Evolutionary conservation across 2,329 filamentous ascomycete species (phyloP).

Genomic region (Botrytis sinoallii): DNA sequence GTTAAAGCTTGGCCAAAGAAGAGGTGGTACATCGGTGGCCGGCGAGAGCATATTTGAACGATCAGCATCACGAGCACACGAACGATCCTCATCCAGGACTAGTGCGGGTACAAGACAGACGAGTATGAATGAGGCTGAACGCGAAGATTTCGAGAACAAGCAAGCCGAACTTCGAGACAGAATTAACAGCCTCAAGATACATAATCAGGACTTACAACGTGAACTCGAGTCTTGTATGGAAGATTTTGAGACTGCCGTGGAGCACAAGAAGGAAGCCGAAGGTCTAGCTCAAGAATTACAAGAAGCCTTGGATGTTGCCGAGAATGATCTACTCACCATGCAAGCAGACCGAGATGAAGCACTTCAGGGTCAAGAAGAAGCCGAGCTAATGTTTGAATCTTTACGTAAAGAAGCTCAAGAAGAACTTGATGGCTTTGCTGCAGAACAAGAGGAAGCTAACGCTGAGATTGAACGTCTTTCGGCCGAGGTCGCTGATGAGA

Average conservation of each 20-base stretch:
- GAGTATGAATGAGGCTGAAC: slow-evolving; percentile 67
- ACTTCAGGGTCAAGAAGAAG: slow-evolving; percentile 59
- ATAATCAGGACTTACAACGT: slow-evolving; percentile 83
- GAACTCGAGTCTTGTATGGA: slow-evolving; percentile 77
- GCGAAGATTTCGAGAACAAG: slow-evolving; percentile 81
- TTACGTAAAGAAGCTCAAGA: slow-evolving; percentile 62
- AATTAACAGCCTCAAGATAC: slow-evolving; percentile 78
- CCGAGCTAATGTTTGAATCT: slow-evolving; percentile 58
- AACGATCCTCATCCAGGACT: slow-evolving; percentile 71
- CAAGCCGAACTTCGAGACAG: slow-evolving; percentile 82
- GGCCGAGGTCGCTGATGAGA: slow-evolving; percentile 69
- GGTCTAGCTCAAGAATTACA: slow-evolving; percentile 62
- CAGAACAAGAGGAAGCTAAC: slow-evolving; percentile 68
- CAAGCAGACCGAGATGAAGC: slow-evolving; percentile 86
- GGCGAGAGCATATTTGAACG: slow-evolving; percentile 91
- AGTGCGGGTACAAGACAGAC: slow-evolving; percentile 40
- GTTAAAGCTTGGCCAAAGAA: slow-evolving; percentile 81
- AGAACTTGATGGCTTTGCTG: slow-evolving; percentile 64
- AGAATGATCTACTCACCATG: slow-evolving; percentile 75
- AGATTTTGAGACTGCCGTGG: slow-evolving; percentile 73
- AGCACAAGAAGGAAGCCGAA: slow-evolving; percentile 59
- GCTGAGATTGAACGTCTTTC: slow-evolving; percentile 68
- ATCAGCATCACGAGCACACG: slow-evolving; percentile 80
- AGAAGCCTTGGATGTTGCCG: slow-evolving; percentile 74
- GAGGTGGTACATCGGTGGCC: slow-evolving; percentile 63